These are phyloP conservation scores for Wickerhamomyces kurtzmanii DNA, from an alignment of 805 yeast genomes.

Conservation along the genomic window DNA sequence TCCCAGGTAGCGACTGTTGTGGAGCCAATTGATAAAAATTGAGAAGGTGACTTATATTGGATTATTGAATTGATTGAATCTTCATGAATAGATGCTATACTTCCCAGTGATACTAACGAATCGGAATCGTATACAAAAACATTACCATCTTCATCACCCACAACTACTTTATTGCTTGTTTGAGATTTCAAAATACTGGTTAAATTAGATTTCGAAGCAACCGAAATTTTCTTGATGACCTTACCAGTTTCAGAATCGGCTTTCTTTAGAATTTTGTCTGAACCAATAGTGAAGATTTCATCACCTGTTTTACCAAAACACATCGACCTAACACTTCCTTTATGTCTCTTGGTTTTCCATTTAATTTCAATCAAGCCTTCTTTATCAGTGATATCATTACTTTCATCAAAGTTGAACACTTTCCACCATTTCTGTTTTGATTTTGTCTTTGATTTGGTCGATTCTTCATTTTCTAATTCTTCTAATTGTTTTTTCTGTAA, in stretches of 20 bases:
- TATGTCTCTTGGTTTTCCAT: slow-evolving; percentile 90
- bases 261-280: slow-evolving; percentile 70
- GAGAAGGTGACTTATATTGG: slow-evolving; percentile 65
- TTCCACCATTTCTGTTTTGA: slow-evolving; percentile 38
- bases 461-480: slow-evolving; percentile 10
- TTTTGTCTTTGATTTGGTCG: slow-evolving; percentile 8
- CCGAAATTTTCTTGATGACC: slow-evolving; percentile 46
- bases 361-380: slow-evolving; percentile 22
- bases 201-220: slow-evolving; percentile 11
- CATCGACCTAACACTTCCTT: slow-evolving; percentile 74
- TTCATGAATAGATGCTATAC: slow-evolving; percentile 51
- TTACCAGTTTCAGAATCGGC: slow-evolving; percentile 67
- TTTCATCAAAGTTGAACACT: slow-evolving; percentile 14
- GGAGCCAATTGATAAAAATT: slow-evolving; percentile 71
- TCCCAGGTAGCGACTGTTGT: slow-evolving; percentile 76
- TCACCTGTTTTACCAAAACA: slow-evolving; percentile 53
- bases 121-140: slow-evolving; percentile 54
- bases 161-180: slow-evolving; percentile 32
- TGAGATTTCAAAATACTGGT: slow-evolving; percentile 24
- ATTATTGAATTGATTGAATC: slow-evolving; percentile 72
- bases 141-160: slow-evolving; percentile 63
- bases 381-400: slow-evolving; percentile 17
- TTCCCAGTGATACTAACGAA: slow-evolving; percentile 38
- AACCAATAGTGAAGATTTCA: slow-evolving; percentile 59
- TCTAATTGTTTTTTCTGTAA: slow-evolving; percentile 15